Percentiles rank a stretch among this genome's conserved stretches.
Evolutionary conservation across 2,329 filamentous ascomycete genomes (phyloP).

Genomic region (Colletotrichum chlorophyti): DNA sequence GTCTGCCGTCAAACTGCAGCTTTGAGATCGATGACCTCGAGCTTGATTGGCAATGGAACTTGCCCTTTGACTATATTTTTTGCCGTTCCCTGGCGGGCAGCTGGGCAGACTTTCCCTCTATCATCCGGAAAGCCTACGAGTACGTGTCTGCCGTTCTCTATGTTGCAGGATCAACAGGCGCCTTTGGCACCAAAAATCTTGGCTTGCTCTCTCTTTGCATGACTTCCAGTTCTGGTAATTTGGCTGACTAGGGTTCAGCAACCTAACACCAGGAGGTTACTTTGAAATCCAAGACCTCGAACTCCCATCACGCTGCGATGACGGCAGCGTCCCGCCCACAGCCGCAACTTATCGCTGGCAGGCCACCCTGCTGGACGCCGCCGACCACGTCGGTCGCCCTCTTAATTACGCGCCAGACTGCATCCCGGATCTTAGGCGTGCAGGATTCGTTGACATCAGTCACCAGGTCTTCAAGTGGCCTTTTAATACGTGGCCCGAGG

Average conservation of each 20-base stretch:
- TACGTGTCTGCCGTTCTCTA: constrained; percentile 19
- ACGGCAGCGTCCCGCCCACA: constrained; percentile 37
- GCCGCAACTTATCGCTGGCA: constrained; percentile 40
- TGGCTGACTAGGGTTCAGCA: neutral
- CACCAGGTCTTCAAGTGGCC: constrained; percentile 17
- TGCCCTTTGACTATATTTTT: constrained; percentile 50
- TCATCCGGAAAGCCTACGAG: constrained; percentile 10
- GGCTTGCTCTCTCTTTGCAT: constrained; percentile 18
- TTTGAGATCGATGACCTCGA: constrained; percentile 54
- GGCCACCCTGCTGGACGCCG: constrained; percentile 37
- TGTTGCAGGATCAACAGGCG: no score
- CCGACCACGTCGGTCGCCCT: constrained; percentile 36
- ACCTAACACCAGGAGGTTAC: constrained; percentile 41
- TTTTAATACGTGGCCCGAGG: constrained; percentile 30
- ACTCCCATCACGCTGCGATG: constrained; percentile 38
- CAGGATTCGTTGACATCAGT: constrained; percentile 8
- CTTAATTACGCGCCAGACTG: constrained; percentile 36
- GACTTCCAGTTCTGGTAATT: neutral
- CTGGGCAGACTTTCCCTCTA: constrained; percentile 31
- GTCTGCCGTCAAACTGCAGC: constrained; percentile 54
- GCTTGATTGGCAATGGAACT: constrained; percentile 44
- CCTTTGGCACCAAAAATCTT: no score
- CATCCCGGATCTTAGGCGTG: constrained; percentile 26
- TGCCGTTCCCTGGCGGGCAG: constrained; percentile 39
- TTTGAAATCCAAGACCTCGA: constrained; percentile 39